phyloP scores from a whole-genome alignment of 1,139 yeast species.

The Schizosaccharomyces versatilis region DNA sequence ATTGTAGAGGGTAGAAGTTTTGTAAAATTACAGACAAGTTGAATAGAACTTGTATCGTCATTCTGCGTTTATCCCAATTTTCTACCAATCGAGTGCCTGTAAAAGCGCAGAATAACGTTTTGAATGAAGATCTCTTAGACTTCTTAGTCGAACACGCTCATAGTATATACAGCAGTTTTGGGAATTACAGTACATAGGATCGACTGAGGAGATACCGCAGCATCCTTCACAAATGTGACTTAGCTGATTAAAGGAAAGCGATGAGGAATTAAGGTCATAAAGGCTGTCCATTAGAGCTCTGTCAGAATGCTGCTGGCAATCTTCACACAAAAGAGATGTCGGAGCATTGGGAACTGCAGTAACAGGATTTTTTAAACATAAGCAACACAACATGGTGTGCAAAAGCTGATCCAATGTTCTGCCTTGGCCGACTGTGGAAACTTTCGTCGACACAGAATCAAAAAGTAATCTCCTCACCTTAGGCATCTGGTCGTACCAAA shows the following conservation, averaged over 20 bases:
- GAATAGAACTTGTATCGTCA: no score
- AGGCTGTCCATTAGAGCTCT: no score
- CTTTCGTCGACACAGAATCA: neutral
- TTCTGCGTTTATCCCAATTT: no score
- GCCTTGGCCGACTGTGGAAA: neutral
- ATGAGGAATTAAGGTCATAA: no score
- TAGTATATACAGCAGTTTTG: neutral
- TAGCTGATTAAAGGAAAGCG: neutral
- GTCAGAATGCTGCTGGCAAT: no score
- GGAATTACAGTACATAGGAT: neutral
- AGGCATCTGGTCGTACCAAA: slow-evolving; percentile 66
- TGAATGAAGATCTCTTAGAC: no score
- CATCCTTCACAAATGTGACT: neutral
- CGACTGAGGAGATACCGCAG: neutral
- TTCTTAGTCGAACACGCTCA: neutral
- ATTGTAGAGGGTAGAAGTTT: no score
- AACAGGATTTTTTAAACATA: neutral
- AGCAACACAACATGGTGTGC: neutral
- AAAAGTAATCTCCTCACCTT: slow-evolving; percentile 15
- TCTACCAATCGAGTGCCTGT: no score
- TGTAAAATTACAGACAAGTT: no score
- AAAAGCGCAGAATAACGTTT: no score
- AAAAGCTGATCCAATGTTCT: neutral
- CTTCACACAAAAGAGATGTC: no score
- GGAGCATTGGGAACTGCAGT: no score